Conservation (phyloP, 2,329 filamentous ascomycete species). For the Scedosporium boydii region DNA sequence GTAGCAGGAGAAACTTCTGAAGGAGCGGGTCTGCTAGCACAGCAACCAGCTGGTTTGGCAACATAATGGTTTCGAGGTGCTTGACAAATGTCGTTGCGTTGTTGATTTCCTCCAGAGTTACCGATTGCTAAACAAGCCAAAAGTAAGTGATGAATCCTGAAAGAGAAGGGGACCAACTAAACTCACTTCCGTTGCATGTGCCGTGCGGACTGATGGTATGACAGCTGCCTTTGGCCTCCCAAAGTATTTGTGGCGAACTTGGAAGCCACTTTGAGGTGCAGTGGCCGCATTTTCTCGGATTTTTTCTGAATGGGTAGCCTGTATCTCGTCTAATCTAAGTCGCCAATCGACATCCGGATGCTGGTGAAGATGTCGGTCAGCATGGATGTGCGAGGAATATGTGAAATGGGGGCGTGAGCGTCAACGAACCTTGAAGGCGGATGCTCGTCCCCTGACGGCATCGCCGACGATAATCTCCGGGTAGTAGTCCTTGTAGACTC, state of each 20-base stretch:
- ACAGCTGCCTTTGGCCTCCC: constrained; percentile 30
- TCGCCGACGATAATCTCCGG: constrained; percentile 78
- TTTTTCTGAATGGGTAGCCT: constrained; percentile 44
- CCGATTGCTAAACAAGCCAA: constrained; percentile 34
- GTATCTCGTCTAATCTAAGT: constrained; percentile 56
- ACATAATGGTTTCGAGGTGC: constrained; percentile 66
- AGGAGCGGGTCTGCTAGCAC: constrained; percentile 66
- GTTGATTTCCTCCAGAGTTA: constrained; percentile 71
- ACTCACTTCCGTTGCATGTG: constrained; percentile 56
- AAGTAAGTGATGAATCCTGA: no score
- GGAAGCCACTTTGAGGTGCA: constrained; percentile 45
- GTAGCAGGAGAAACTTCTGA: constrained; percentile 65
- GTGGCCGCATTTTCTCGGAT: constrained; percentile 27
- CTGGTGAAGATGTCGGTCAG: constrained; percentile 25
- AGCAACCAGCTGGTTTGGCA: constrained; percentile 74
- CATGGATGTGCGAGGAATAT: neutral
- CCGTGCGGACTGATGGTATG: constrained; percentile 64
- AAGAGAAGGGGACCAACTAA: neutral
- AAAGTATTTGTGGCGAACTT: constrained; percentile 28
- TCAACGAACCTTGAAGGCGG: constrained; percentile 46
- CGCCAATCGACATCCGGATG: constrained; percentile 73
- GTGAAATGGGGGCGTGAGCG: neutral
- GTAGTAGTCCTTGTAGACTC: constrained; percentile 86
- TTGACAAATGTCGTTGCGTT: constrained; percentile 59
- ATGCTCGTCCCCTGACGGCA: constrained; percentile 48